A percentile compares a stretch with the other conserved stretches of the same genome.
phyloP scores from a whole-genome alignment of 495 filamentous ascomycete genomes.

The Aspergillus biplanus region DNA sequence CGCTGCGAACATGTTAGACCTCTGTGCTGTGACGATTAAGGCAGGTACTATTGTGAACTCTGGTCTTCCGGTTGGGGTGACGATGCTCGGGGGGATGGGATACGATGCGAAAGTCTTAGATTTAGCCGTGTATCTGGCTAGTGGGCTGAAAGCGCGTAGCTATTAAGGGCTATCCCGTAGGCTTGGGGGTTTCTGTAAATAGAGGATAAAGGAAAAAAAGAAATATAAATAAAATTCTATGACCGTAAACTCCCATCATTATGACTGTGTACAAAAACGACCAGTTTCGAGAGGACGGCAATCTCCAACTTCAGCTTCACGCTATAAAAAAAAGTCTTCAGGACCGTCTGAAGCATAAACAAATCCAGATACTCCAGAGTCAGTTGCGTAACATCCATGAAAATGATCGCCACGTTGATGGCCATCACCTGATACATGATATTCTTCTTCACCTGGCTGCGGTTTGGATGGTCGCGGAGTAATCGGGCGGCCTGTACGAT shows the following conservation, averaged over 20 bases:
- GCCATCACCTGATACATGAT: slow-evolving; percentile 47
- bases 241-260: background rate
- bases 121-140: slow-evolving; percentile 24
- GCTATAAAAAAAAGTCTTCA: slow-evolving; percentile 57
- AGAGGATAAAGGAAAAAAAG: background rate
- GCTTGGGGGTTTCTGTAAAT: too few relatives aligned
- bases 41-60: background rate
- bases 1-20: background rate
- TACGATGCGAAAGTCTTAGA: slow-evolving; percentile 4
- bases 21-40: slow-evolving; percentile 3
- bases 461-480: slow-evolving; percentile 39
- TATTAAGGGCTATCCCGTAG: background rate
- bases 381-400: slow-evolving; percentile 49
- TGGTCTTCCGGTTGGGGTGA: background rate
- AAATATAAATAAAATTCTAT: background rate
- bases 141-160: background rate
- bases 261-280: background rate
- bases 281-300: slow-evolving; percentile 38
- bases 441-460: slow-evolving; percentile 39
- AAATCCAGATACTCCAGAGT: slow-evolving; percentile 46
- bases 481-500: slow-evolving; percentile 48
- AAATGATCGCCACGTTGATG: slow-evolving; percentile 52
- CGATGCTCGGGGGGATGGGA: slow-evolving; percentile 1
- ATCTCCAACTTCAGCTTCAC: slow-evolving; percentile 62
- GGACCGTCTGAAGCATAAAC: slow-evolving; percentile 52